Conservation (phyloP, 2,329 filamentous ascomycete genomes). For the Sclerotinia sclerotiorum region DNA sequence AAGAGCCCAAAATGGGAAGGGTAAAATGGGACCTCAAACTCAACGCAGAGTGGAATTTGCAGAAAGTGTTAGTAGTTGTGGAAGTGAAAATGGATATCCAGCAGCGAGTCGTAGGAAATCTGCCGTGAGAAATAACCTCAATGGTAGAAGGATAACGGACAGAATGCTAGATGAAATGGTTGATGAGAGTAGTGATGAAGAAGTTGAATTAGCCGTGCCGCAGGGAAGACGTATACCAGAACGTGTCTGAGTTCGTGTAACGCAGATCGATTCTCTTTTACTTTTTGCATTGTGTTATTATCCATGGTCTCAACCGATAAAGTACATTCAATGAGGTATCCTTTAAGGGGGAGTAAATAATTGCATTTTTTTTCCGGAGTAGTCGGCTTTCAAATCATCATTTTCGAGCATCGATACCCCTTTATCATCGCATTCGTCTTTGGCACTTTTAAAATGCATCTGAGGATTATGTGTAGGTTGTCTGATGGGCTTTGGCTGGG, state of each 20-base stretch:
- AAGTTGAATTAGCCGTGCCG: conserved; percentile 38
- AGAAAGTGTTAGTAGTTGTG: conserved; percentile 24
- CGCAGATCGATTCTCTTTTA: background rate
- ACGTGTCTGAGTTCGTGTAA: conserved; percentile 22
- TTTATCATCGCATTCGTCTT: conserved; percentile 1
- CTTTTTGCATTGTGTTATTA: background rate
- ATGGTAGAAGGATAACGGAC: conserved; percentile 35
- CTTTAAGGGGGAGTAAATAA: conserved; percentile 9
- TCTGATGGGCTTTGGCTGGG: too few relatives aligned
- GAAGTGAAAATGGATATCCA: conserved; percentile 13
- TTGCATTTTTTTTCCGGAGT: conserved; percentile 15
- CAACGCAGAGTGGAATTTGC: conserved; percentile 32
- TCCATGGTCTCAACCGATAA: too few relatives aligned
- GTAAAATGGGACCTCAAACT: conserved; percentile 29
- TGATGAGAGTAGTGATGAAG: conserved; percentile 41
- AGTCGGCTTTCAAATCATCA: conserved; percentile 3
- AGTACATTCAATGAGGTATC: conserved; percentile 4
- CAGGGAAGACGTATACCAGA: conserved; percentile 34
- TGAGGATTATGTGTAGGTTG: background rate
- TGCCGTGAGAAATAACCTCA: conserved; percentile 26
- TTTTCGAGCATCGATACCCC: conserved; percentile 1
- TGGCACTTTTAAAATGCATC: background rate
- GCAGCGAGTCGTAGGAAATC: background rate
- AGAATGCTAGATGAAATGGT: conserved; percentile 40
- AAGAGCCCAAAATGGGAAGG: conserved; percentile 29